These are phyloP conservation scores for Panicum hallii DNA, from an alignment of 202 grass and related monocot species.

Conservation along the genomic window DNA sequence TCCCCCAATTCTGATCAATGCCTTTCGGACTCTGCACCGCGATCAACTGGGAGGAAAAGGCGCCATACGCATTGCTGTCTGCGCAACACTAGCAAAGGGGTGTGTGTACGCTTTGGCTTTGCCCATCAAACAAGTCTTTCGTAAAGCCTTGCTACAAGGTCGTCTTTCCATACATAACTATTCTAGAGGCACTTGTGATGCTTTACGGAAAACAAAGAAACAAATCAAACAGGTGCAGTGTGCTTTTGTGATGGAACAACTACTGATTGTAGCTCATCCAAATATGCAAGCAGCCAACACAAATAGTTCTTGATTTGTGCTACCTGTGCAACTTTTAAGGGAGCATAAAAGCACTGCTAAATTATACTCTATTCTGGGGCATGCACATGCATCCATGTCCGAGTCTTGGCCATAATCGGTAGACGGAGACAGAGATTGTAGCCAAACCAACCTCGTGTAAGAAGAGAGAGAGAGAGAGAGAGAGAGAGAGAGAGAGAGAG, in stretches of 20 bases:
- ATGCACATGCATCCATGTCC: neutral
- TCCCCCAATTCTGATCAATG: neutral
- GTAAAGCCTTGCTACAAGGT: slow-evolving; percentile 4
- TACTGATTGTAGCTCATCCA: neutral
- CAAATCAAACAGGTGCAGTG: neutral
- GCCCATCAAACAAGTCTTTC: slow-evolving; percentile 12
- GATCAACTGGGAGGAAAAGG: neutral
- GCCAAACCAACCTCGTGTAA: too few species aligned
- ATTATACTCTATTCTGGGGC: neutral
- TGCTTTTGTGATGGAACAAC: neutral
- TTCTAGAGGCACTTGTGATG: neutral
- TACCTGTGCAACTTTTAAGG: neutral
- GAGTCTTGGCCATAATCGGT: neutral
- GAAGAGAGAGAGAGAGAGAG: too few species aligned
- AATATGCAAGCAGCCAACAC: neutral
- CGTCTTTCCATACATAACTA: slow-evolving; percentile 6
- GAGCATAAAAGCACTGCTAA: neutral
- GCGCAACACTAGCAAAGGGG: neutral
- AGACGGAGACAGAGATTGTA: too few species aligned
- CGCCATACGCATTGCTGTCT: neutral
- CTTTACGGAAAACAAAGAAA: neutral
- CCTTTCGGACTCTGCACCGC: neutral
- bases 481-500: too few species aligned
- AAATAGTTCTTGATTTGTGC: neutral
- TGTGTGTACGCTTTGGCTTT: slow-evolving; percentile 28